Evolutionary conservation across 2,329 filamentous ascomycete genomes (phyloP).

Genomic region (Penicillium psychrosexuale): DNA sequence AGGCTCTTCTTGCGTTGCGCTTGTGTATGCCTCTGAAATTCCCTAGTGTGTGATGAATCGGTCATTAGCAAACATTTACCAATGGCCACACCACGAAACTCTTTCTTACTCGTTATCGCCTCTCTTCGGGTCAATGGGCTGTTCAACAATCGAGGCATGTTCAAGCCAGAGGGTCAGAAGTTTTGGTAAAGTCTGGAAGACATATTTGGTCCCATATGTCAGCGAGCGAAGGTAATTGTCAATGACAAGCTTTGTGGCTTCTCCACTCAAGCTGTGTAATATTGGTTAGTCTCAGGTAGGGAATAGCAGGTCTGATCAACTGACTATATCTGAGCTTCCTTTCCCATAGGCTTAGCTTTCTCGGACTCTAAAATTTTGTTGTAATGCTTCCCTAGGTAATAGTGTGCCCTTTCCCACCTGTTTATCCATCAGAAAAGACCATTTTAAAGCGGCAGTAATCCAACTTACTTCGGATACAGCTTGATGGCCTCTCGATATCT

Average conservation of each 20-base stretch:
- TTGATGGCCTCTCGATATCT: slow-evolving; percentile 74
- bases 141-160: slow-evolving; percentile 72
- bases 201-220: slow-evolving; percentile 86
- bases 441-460: neutral
- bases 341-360: slow-evolving; percentile 69
- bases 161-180: slow-evolving; percentile 93
- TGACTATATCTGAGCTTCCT: slow-evolving; percentile 69
- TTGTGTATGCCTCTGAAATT: slow-evolving; percentile 48
- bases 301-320: slow-evolving; percentile 12
- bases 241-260: slow-evolving; percentile 82
- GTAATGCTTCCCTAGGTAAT: slow-evolving; percentile 95
- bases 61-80: slow-evolving; percentile 1
- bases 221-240: slow-evolving; percentile 90
- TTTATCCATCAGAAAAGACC: neutral
- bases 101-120: slow-evolving; percentile 44
- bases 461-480: slow-evolving; percentile 35
- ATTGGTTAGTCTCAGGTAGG: slow-evolving; percentile 27
- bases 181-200: slow-evolving; percentile 90
- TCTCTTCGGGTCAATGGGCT: slow-evolving; percentile 52
- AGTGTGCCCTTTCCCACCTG: slow-evolving; percentile 94
- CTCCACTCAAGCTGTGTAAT: slow-evolving; percentile 62
- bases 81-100: neutral
- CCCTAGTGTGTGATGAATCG: slow-evolving; percentile 25
- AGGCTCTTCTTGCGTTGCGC: slow-evolving; percentile 62
- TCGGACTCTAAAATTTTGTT: slow-evolving; percentile 93